phyloP scores from a whole-genome alignment of 129 eudicot species.

The Pulicaria dysenterica region DNA sequence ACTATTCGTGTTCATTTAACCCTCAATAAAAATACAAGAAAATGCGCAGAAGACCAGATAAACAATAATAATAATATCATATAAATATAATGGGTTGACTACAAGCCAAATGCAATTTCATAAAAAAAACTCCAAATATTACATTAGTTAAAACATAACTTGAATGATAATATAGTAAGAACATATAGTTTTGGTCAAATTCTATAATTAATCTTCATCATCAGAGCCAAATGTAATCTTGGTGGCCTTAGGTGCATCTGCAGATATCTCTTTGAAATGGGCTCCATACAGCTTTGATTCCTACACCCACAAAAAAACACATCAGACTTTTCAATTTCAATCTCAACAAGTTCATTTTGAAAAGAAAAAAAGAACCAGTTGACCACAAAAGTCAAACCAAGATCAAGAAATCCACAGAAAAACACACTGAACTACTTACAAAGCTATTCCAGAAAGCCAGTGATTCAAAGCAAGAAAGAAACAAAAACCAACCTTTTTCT shows the following conservation, averaged over 20 bases:
- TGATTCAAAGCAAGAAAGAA: background rate
- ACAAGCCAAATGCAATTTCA: slow-evolving; percentile 8
- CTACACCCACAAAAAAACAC: slow-evolving; percentile 38
- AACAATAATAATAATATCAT: background rate
- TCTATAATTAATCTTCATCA: slow-evolving; percentile 51
- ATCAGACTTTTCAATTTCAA: background rate
- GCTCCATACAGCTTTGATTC: slow-evolving; percentile 96
- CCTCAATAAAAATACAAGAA: no score
- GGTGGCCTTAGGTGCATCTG: slow-evolving; percentile 92
- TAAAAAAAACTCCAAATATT: slow-evolving; percentile 6
- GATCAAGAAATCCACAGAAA: background rate
- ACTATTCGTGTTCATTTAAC: no score
- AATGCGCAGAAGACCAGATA: no score
- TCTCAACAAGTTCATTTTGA: background rate
- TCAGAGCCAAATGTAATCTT: slow-evolving; percentile 75
- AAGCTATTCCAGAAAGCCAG: background rate
- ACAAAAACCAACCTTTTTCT: slow-evolving; percentile 70
- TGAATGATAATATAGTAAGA: no score
- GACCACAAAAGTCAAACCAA: slow-evolving; percentile 8
- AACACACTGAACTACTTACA: no score
- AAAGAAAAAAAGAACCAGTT: background rate
- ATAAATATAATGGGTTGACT: background rate
- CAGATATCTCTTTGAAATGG: slow-evolving; percentile 82
- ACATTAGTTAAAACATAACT: background rate
- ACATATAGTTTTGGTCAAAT: background rate